Percentiles rank a stretch among this genome's conserved stretches.
These are phyloP conservation scores for Epichloe coenophiala DNA, from an alignment of 2,329 filamentous ascomycete genomes.

Conservation along the genomic window DNA sequence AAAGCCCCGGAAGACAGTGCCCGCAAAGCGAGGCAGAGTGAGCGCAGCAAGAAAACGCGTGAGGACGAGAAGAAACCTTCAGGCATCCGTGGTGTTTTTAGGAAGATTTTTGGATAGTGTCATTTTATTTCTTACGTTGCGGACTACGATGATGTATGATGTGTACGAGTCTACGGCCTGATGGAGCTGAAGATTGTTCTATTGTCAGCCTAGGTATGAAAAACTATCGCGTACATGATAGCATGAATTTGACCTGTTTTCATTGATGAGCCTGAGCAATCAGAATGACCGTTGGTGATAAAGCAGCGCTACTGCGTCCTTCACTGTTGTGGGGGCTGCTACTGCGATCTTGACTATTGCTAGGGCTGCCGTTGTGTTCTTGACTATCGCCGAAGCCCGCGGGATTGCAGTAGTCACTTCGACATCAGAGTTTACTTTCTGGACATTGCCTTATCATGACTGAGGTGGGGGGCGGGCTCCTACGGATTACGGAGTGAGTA, in stretches of 20 bases:
- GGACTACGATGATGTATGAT: constrained; percentile 6
- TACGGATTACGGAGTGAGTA: too few relatives aligned
- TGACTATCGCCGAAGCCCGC: too few relatives aligned
- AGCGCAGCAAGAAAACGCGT: constrained; percentile 19
- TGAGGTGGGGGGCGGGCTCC: too few relatives aligned
- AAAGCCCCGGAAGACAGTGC: constrained; percentile 17
- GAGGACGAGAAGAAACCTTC: constrained; percentile 16
- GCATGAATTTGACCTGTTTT: background rate
- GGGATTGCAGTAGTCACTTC: too few relatives aligned
- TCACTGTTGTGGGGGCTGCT: too few relatives aligned
- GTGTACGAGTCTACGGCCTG: constrained; percentile 1
- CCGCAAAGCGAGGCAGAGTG: constrained; percentile 21
- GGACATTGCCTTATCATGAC: too few relatives aligned
- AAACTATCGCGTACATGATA: background rate
- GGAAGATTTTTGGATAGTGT: constrained; percentile 19
- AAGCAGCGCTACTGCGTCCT: too few relatives aligned
- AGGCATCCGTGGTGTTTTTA: constrained; percentile 23
- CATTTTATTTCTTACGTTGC: background rate
- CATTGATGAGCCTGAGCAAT: background rate
- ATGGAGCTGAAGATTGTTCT: constrained; percentile 2
- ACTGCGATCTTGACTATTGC: too few relatives aligned
- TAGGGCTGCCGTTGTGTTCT: too few relatives aligned
- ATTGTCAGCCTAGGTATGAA: constrained; percentile 6
- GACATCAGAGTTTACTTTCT: too few relatives aligned
- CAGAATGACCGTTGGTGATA: background rate